phyloP scores from a whole-genome alignment of 2,329 filamentous ascomycete genomes.

The Nemania sp. region DNA sequence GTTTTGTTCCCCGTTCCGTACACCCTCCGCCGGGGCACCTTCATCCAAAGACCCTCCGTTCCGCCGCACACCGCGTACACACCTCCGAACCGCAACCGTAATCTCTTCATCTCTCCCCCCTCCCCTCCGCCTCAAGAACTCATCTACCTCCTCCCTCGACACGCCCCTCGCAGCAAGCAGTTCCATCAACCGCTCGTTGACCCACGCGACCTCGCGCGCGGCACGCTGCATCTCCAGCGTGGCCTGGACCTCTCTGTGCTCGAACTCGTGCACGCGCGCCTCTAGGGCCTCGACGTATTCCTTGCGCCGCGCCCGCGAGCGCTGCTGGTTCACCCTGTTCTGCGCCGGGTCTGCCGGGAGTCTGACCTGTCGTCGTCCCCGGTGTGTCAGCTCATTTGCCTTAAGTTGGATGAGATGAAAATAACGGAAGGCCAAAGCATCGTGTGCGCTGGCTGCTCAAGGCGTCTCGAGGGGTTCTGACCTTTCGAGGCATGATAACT shows the following conservation, averaged over 20 bases:
- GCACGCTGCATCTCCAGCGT: conserved; percentile 66
- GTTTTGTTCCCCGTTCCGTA: not conserved
- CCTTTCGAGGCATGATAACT: conserved; percentile 35
- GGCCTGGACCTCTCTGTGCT: conserved; percentile 61
- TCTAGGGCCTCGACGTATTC: conserved; percentile 64
- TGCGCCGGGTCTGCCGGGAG: conserved; percentile 39
- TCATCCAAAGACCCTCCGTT: too few species aligned
- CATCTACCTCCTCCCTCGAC: conserved; percentile 54
- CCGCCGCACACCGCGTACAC: not conserved
- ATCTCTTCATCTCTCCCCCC: conserved; percentile 49
- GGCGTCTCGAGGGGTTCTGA: conserved; percentile 1
- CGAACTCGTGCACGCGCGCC: conserved; percentile 59
- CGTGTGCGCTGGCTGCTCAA: not conserved
- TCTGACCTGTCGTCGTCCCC: conserved; percentile 31
- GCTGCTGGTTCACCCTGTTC: conserved; percentile 65
- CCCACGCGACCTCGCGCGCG: conserved; percentile 61
- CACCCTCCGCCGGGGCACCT: too few species aligned
- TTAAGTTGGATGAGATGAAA: not conserved
- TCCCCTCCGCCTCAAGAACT: conserved; percentile 45
- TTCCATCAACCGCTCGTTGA: conserved; percentile 60
- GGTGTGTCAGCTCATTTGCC: not conserved
- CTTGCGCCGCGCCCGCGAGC: conserved; percentile 63
- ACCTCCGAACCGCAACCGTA: not conserved
- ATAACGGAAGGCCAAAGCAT: not conserved
- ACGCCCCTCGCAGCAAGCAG: conserved; percentile 58